Base-by-base conservation (phyloP, 75 land plant species). In the Ceratopteris richardii region DNA sequence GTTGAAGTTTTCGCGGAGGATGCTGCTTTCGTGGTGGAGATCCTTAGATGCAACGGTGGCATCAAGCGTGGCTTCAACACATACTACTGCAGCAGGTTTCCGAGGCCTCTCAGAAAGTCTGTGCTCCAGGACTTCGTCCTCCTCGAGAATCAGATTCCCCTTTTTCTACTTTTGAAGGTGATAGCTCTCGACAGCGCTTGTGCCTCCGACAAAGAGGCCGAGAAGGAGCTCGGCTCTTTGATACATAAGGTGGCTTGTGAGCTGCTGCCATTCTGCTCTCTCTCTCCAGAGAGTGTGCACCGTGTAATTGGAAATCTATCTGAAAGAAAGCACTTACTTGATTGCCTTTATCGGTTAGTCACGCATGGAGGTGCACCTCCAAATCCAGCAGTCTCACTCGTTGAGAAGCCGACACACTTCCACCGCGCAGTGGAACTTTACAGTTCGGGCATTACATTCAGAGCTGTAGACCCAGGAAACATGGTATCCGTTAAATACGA, bases 111-210 rank as follows among this genome's bases (percentile, higher is more conserved):
- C 0, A 64, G 68, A 36, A 71, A 82, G 18, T 37, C 69, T 3
- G 68, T 82, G 31, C 75, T 71, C 44, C 27, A 75, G 11, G 86
- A 82, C 71, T 75, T 78, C 68, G 63, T 82, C n/a, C 75, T 75
- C 76, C 66, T 82, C 1, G 85, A 82, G 66, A 82, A 82, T 47
- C 85, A 82, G 63, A 36, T 83, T 19, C 86, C 86, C 11, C 66
- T 83, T 18, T 75, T 78, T 60, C 19, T 78, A n/a, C 77, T 83
- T 26, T 78, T 72, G 33, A 41, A 60, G 23, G 61, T 83, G 31
- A 54, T 69, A 14, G 65, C 56, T 1, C 56, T 72, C 53, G 71
- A 64, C 42, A 2, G 46, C 11, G 58, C 51, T 26, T 36, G 54
- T 0, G 51, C 64, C 1, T 61, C 66, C 29, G 71, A 66, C 40